Evolutionary conservation across 1,139 yeast species (phyloP).

Genomic region (Protomyces inouyei): DNA sequence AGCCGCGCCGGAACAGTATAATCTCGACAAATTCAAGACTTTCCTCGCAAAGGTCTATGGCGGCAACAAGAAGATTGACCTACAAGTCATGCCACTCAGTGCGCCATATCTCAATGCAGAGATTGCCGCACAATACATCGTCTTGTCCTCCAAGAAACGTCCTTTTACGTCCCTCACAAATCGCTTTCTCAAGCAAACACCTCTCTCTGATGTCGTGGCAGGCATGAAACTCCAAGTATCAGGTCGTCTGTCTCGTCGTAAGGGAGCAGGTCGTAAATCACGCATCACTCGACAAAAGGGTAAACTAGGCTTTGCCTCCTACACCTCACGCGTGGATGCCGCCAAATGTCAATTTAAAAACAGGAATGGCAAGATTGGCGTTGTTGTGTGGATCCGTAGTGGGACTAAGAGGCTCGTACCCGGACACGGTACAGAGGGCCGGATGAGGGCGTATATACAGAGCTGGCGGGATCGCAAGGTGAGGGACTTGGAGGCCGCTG

Average conservation of each 20-base stretch:
- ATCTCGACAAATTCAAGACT: slow-evolving; percentile 20
- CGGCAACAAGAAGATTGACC: slow-evolving; percentile 7
- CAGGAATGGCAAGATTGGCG: slow-evolving; percentile 25
- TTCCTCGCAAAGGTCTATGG: slow-evolving; percentile 18
- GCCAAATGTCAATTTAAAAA: slow-evolving; percentile 24
- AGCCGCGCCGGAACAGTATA: slow-evolving; percentile 18
- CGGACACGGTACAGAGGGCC: slow-evolving; percentile 7
- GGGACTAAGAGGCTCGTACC: slow-evolving; percentile 21
- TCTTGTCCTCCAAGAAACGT: slow-evolving; percentile 19
- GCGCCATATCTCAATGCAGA: slow-evolving; percentile 26
- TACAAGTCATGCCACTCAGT: slow-evolving; percentile 23
- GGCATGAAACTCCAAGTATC: slow-evolving; percentile 24
- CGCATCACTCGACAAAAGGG: slow-evolving; percentile 23
- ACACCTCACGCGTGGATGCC: slow-evolving; percentile 22
- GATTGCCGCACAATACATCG: slow-evolving; percentile 21
- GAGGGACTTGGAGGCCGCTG: neutral
- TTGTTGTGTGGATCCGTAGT: slow-evolving; percentile 24
- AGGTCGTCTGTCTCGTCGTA: slow-evolving; percentile 19
- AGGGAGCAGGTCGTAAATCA: slow-evolving; percentile 24
- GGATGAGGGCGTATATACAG: slow-evolving; percentile 21
- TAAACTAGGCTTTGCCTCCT: slow-evolving; percentile 19
- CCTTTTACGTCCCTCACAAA: slow-evolving; percentile 20
- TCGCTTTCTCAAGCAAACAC: slow-evolving; percentile 17
- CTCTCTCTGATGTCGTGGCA: slow-evolving; percentile 17
- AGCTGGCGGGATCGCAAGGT: slow-evolving; percentile 16